phyloP scores from a whole-genome alignment of 2,329 filamentous ascomycete genomes.

The Alternaria metachromatica region DNA sequence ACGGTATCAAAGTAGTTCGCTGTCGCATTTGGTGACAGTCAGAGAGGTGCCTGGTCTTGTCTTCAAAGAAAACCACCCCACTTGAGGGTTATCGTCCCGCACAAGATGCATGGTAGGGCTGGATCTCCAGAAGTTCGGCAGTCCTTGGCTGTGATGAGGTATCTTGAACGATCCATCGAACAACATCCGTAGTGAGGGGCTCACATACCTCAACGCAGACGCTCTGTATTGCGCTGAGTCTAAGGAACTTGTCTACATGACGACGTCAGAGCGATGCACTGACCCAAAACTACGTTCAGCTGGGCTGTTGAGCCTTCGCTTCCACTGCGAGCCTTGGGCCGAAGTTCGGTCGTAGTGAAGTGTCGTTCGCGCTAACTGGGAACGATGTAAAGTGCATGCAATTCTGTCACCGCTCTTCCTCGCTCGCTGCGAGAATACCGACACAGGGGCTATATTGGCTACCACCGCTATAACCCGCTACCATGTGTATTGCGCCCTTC shows the following conservation, averaged over 20 bases:
- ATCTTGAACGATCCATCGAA: neutral
- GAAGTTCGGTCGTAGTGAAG: constrained; percentile 27
- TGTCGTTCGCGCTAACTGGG: constrained; percentile 18
- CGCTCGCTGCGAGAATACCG: constrained; percentile 11
- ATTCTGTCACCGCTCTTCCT: constrained; percentile 35
- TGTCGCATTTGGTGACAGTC: constrained; percentile 19
- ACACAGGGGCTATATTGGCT: neutral
- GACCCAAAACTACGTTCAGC: constrained; percentile 10
- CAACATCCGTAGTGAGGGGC: neutral
- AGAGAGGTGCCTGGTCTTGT: constrained; percentile 6
- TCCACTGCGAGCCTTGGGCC: constrained; percentile 10
- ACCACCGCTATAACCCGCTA: constrained; percentile 8
- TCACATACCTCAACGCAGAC: neutral
- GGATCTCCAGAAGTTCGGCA: neutral
- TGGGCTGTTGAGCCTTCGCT: constrained; percentile 4
- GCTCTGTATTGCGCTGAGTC: neutral
- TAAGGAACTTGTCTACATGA: neutral
- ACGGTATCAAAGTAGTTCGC: constrained; percentile 32
- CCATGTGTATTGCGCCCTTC: neutral
- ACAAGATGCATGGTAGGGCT: constrained; percentile 19
- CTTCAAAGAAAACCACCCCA: constrained; percentile 9
- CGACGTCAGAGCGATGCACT: constrained; percentile 3
- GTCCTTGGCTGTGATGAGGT: neutral
- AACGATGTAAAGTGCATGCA: constrained; percentile 11
- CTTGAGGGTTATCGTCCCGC: constrained; percentile 20